Evolutionary conservation across 176 grass and related monocot genomes (phyloP), one percentile per base, ranked within the genome.

Genomic region (Chrysopogon serrulatus): DNA sequence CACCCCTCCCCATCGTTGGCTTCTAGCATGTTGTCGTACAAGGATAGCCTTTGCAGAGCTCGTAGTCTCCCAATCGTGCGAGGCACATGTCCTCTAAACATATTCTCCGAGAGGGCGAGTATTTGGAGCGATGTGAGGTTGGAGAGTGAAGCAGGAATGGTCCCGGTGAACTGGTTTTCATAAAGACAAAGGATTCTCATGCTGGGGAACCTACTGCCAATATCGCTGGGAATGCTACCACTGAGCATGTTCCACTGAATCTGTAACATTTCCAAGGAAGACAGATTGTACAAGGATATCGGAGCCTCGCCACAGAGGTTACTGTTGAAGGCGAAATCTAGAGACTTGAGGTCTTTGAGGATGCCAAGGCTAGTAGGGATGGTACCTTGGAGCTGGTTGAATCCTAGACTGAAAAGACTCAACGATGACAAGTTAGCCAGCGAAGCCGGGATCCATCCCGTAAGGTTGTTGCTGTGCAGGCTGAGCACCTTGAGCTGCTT

Each of bases 401-500:
- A 3, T 12, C 10, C 1, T 4, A 69, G 7, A 3, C 16, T 1
- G 2, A 81, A 0, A 15, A 13, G 0, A 3, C 4, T n/a, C 9
- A 81, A 33, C 0, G 65, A 81, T 19, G 79, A 56, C 3, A 81
- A 49, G 7, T 85, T 85, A 27, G 19, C 14, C 21, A 85, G 49
- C 2, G 83, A 78, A 2, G 34, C 8, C 1, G 83, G 83, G 21
- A 78, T 77, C 35, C 2, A 0, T 0, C 65, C 49, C 0, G 35
- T 34, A 19, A 85, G 34, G 36, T 30, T 71, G 39, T 85, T 85
- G 13, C 30, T 27, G 5, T 0, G 1, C 1, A 85, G 9, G 5
- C 0, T 0, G 0, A 83, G 19, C 12, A 1, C 1, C 28, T 3
- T 5, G 19, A 83, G 81, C 28, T 34, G 10, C 40, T 10, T 42